phyloP scores from a whole-genome alignment of 257 asterid species.

The Misopates orontium region DNA sequence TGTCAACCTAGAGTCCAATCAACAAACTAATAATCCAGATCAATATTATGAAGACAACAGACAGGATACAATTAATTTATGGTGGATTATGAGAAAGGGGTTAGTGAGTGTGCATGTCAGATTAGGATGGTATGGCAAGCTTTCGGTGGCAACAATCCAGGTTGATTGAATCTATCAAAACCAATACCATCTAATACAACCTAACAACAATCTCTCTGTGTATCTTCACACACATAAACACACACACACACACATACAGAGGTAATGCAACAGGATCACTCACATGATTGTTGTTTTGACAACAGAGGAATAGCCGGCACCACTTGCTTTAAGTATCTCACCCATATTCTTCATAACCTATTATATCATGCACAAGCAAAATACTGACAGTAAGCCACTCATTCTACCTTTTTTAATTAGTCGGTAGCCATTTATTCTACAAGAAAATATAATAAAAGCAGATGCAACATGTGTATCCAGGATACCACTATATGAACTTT shows the following conservation, averaged over 20 bases:
- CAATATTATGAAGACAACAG: too few species aligned
- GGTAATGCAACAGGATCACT: conserved; percentile 27
- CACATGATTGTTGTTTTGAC: conserved; percentile 98
- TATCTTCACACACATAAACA: too few species aligned
- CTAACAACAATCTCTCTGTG: neutral
- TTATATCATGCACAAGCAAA: conserved; percentile 21
- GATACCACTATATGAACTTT: conserved; percentile 14
- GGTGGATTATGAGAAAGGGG: too few species aligned
- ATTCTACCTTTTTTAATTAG: neutral
- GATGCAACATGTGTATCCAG: neutral
- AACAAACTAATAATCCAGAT: too few species aligned
- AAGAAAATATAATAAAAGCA: neutral
- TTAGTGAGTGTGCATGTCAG: neutral
- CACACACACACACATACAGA: too few species aligned
- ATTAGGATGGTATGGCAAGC: too few species aligned
- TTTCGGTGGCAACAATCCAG: too few species aligned
- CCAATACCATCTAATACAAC: too few species aligned
- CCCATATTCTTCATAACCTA: conserved; percentile 97
- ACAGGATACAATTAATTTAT: too few species aligned
- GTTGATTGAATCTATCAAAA: too few species aligned
- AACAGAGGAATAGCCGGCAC: conserved; percentile 82
- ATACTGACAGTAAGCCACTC: too few species aligned
- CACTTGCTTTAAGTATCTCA: conserved; percentile 94
- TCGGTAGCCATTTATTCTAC: conserved; percentile 15
- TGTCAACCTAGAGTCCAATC: too few species aligned